These are phyloP conservation scores for Leccinum boreale DNA, from an alignment of 768 basidiomycete species.

Conservation along the genomic window DNA sequence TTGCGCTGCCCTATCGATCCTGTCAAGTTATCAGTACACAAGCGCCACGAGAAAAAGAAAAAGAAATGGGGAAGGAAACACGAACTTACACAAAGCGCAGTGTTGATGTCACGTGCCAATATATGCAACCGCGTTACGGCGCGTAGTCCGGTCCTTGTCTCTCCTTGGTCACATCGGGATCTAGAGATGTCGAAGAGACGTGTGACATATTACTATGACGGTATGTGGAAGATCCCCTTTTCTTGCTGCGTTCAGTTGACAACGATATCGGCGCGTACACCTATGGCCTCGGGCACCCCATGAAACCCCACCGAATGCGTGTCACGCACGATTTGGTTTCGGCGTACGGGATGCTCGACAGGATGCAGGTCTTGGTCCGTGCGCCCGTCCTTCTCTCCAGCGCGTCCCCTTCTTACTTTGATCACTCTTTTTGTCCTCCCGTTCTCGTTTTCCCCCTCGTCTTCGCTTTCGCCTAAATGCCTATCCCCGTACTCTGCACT, in stretches of 20 bases:
- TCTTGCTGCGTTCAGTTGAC: neutral
- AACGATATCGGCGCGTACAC: constrained; percentile 69
- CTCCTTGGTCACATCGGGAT: neutral
- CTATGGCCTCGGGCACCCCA: constrained; percentile 86
- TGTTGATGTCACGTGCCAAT: too few species aligned
- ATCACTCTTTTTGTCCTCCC: too few species aligned
- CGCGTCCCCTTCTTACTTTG: neutral
- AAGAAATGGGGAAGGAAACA: too few species aligned
- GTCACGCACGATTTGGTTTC: constrained; percentile 91
- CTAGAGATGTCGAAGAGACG: constrained; percentile 56
- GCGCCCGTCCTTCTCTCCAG: neutral
- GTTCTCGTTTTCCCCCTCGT: neutral
- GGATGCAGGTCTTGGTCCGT: constrained; percentile 86
- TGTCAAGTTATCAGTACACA: too few species aligned
- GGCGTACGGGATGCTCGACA: constrained; percentile 89
- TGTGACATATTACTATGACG: constrained; percentile 79
- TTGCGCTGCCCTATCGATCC: too few species aligned
- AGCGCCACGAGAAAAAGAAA: too few species aligned
- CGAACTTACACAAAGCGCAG: too few species aligned
- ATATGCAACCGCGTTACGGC: too few species aligned
- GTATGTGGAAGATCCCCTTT: constrained; percentile 34
- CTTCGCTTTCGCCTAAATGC: neutral
- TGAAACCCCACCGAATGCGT: constrained; percentile 95
- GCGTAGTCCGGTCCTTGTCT: too few species aligned
- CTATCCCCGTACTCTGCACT: neutral